Base-by-base conservation (phyloP, 2,329 filamentous ascomycete species). In the Beauveria sp. region DNA sequence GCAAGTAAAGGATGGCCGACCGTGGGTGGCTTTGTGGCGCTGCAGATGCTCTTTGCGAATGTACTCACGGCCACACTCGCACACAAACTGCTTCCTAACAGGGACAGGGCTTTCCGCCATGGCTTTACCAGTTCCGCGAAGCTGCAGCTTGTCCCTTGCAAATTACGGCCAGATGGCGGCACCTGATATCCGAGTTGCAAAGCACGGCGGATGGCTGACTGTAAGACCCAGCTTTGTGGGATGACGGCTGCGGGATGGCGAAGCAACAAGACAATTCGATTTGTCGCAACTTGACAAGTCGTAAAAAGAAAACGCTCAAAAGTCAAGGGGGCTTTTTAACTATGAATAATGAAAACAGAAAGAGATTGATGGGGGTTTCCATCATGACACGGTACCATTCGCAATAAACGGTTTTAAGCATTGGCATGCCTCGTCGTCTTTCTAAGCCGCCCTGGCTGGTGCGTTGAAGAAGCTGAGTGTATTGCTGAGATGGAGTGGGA, bases 41-140 rank as follows among this genome's bases (percentile, higher is more conserved):
- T 72, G 65, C 43, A 77, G 65, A 47, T 77, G 75, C 61, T 77
- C 75, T 56, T 76, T 77, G 61, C 75, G 68, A 47, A 77, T 69
- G 61, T 76, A 77, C 22, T 70, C 70, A 63, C 74, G 75, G 14
- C 75, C 74, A 60, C 75, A 77, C 47, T 76, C 74, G 53, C 75
- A 77, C 6, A 45, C 47, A 40, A 58, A 58, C 46, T 58, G 61
- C 49, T 52, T 61, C 24, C 24, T 52, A 45, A 58, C 38, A 22
- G 38, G 51, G 34, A 54, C 51, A n/a, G 38, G 46, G 38, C 46
- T 50, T 28, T 58, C 56, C 22, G 56, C 38, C 56, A 58, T 58
- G 56, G 56, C 56, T 57, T 43, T 38, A 18, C 12, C 12, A 18
- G 20, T 18, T 38, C 14, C 9, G 8, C 14, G 3, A 2, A 20